Evolutionary conservation across 257 asterid genomes (phyloP).

Genomic region (Gynochthodes officinalis): DNA sequence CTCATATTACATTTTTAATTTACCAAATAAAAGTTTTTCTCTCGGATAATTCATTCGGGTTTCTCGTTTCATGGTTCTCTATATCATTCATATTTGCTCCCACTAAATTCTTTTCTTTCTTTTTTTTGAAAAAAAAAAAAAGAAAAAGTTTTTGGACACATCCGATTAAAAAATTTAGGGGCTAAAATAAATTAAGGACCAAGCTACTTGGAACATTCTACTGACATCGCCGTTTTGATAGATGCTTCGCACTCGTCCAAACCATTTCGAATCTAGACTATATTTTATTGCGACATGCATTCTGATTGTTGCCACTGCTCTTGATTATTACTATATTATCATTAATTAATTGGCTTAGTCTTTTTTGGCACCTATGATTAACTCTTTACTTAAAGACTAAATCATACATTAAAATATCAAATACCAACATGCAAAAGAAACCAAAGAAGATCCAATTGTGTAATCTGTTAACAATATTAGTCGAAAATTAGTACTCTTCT

Average conservation of each 20-base stretch:
- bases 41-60: no score
- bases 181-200: no score
- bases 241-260: constrained; percentile 17
- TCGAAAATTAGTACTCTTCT: no score
- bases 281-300: background rate
- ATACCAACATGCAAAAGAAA: constrained; percentile 34
- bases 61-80: no score
- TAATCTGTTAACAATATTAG: constrained; percentile 24
- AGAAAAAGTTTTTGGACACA: no score
- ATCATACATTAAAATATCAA: constrained; percentile 20
- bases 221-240: constrained; percentile 29
- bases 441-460: constrained; percentile 37
- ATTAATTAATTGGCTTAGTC: constrained; percentile 3
- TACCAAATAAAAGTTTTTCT: no score
- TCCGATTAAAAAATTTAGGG: no score
- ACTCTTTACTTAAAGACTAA: background rate
- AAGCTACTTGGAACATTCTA: constrained; percentile 38
- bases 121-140: no score
- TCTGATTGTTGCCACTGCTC: background rate
- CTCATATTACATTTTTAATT: no score
- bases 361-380: background rate
- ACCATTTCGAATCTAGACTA: background rate
- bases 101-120: no score
- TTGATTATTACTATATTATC: background rate
- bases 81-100: no score